Conservation (phyloP, 2,329 filamentous ascomycete species). For the Westerdykella aurantiaca region DNA sequence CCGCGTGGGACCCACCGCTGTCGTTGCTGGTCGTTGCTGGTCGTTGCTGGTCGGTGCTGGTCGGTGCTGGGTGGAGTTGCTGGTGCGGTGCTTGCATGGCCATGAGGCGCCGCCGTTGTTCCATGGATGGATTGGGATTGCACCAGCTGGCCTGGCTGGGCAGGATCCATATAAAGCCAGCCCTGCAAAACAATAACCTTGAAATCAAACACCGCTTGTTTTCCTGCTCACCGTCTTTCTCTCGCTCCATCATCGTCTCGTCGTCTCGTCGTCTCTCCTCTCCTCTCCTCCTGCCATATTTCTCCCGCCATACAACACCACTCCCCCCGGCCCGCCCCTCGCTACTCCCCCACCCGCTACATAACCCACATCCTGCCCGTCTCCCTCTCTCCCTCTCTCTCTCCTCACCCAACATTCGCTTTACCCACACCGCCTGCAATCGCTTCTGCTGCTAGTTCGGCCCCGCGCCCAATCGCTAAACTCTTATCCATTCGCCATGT, state of each 20-base stretch:
- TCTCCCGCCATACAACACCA: neutral
- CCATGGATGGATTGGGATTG: too few relatives aligned
- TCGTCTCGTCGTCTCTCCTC: slow-evolving; percentile 4
- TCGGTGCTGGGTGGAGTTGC: slow-evolving; percentile 2
- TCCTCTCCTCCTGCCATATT: too few relatives aligned
- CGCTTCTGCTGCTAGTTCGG: slow-evolving; percentile 17
- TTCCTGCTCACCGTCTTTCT: slow-evolving; percentile 12
- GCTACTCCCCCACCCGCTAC: slow-evolving; percentile 12
- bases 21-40: too few relatives aligned
- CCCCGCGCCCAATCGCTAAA: slow-evolving; percentile 8
- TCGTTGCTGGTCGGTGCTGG: neutral
- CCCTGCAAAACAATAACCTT: too few relatives aligned
- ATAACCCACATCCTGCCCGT: slow-evolving; percentile 2
- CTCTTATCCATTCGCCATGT: slow-evolving; percentile 30
- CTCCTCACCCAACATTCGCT: too few relatives aligned
- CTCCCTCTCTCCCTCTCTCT: too few relatives aligned
- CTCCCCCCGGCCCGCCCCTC: slow-evolving; percentile 4
- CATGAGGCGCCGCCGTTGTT: too few relatives aligned
- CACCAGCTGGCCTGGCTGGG: too few relatives aligned
- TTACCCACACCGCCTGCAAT: slow-evolving; percentile 13
- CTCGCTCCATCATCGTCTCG: slow-evolving; percentile 18
- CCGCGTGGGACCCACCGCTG: too few relatives aligned
- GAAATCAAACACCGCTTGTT: slow-evolving; percentile 27
- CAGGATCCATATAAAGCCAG: too few relatives aligned
- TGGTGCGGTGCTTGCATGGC: slow-evolving; percentile 17